Conservation (phyloP, 2,329 filamentous ascomycete species). For the Trichoderma lentiforme region DNA sequence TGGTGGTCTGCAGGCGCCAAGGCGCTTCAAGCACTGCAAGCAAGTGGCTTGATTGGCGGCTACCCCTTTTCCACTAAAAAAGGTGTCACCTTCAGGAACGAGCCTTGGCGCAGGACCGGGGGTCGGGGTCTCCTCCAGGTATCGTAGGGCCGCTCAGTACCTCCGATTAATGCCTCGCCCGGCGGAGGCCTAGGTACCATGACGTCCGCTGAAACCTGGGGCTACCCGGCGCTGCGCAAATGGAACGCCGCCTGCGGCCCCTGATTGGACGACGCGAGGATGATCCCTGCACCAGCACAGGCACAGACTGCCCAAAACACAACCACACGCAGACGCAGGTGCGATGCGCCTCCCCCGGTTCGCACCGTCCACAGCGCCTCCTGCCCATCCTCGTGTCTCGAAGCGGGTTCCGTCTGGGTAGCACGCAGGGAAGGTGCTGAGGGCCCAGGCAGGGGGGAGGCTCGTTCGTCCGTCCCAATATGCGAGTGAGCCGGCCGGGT, state of each 20-base stretch:
- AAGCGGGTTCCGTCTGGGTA: conserved; percentile 11
- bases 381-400: conserved; percentile 17
- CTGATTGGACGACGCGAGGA: conserved; percentile 17
- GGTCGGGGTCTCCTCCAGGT: background rate
- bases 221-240: conserved; percentile 3
- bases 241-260: conserved; percentile 12
- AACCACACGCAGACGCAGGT: conserved; percentile 13
- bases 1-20: conserved; percentile 1
- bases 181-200: background rate
- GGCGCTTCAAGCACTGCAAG: background rate
- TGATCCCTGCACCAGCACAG: background rate
- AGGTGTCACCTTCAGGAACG: conserved; percentile 19
- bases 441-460: background rate
- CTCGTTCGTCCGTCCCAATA: background rate
- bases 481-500: conserved; percentile 1
- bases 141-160: background rate
- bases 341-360: conserved; percentile 6
- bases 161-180: background rate
- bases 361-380: background rate
- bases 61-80: conserved; percentile 17
- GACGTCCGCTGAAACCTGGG: conserved; percentile 17
- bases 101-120: conserved; percentile 14
- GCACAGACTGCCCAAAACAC: conserved; percentile 13
- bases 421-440: conserved; percentile 7
- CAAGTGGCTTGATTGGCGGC: conserved; percentile 14